Percentiles rank a stretch among this genome's conserved stretches.
Conservation (phyloP, 352 stramenopile genomes). For the Peronospora destructor region DNA sequence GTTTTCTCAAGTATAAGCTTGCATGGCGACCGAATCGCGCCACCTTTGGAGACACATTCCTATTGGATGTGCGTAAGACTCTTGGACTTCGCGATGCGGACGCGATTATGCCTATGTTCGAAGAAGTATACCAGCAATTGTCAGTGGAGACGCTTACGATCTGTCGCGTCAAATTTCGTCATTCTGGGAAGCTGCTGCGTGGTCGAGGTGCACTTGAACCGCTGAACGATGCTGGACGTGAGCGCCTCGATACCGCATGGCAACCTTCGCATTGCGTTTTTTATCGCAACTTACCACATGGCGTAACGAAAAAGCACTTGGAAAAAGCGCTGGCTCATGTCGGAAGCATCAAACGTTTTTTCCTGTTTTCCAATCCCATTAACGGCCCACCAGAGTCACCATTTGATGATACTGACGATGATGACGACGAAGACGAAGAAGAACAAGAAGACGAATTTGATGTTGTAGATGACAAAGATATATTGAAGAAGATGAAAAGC, state of each 20-base stretch:
- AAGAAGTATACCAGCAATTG: slow-evolving; percentile 66
- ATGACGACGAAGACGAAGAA: slow-evolving; percentile 29
- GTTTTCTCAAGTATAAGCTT: slow-evolving; percentile 84
- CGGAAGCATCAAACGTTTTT: slow-evolving; percentile 56
- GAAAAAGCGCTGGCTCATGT: slow-evolving; percentile 57
- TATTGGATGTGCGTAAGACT: slow-evolving; percentile 64
- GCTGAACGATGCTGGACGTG: slow-evolving; percentile 36
- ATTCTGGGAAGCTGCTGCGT: slow-evolving; percentile 58
- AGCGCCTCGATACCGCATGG: slow-evolving; percentile 40
- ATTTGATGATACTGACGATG: slow-evolving; percentile 14
- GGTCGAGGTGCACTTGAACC: slow-evolving; percentile 39
- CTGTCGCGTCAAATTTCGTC: slow-evolving; percentile 69
- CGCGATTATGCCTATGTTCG: slow-evolving; percentile 74
- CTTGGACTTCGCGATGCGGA: slow-evolving; percentile 48
- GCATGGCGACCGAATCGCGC: slow-evolving; percentile 71
- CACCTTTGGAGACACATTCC: slow-evolving; percentile 75
- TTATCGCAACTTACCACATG: slow-evolving; percentile 69
- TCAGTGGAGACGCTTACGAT: slow-evolving; percentile 84
- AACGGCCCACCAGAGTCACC: slow-evolving; percentile 47
- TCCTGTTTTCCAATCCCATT: slow-evolving; percentile 62
- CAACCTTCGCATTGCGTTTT: slow-evolving; percentile 55
- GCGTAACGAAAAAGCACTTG: slow-evolving; percentile 61
- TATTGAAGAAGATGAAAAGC: slow-evolving; percentile 20
- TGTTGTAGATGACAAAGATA: slow-evolving; percentile 11
- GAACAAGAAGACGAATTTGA: slow-evolving; percentile 29